phyloP scores from a whole-genome alignment of 2,329 filamentous ascomycete genomes.

The Penicillium sp. region DNA sequence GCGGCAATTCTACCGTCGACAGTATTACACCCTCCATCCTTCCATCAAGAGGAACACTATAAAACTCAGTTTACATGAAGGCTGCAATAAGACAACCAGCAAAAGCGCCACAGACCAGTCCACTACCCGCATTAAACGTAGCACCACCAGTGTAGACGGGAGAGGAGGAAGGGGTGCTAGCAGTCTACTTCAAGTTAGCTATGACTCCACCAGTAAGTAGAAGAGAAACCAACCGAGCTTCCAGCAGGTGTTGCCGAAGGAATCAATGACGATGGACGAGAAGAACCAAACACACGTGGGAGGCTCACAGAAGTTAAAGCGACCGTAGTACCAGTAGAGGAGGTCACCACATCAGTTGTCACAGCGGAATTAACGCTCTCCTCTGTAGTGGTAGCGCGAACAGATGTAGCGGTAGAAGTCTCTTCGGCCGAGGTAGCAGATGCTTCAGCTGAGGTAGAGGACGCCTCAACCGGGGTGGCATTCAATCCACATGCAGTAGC shows the following conservation, averaged over 20 bases:
- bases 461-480: slow-evolving; percentile 3
- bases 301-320: not conserved
- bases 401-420: not conserved
- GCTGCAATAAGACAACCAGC: not conserved
- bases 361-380: not conserved
- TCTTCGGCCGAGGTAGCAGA: not conserved
- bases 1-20: too few species aligned
- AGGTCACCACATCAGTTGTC: not conserved
- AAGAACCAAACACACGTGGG: not conserved
- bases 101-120: not conserved
- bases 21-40: not conserved
- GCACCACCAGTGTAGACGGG: not conserved
- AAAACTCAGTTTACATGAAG: not conserved
- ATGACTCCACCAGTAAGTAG: not conserved
- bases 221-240: not conserved
- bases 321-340: not conserved
- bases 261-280: not conserved
- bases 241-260: not conserved
- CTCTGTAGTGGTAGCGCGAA: not conserved
- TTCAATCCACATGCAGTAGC: slow-evolving; percentile 37
- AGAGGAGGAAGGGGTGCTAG: not conserved
- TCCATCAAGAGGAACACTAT: not conserved
- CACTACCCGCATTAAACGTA: not conserved
- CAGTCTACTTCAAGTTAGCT: not conserved
- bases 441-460: not conserved